phyloP scores from a whole-genome alignment of 805 yeast genomes.

The Candida vaughaniae region DNA sequence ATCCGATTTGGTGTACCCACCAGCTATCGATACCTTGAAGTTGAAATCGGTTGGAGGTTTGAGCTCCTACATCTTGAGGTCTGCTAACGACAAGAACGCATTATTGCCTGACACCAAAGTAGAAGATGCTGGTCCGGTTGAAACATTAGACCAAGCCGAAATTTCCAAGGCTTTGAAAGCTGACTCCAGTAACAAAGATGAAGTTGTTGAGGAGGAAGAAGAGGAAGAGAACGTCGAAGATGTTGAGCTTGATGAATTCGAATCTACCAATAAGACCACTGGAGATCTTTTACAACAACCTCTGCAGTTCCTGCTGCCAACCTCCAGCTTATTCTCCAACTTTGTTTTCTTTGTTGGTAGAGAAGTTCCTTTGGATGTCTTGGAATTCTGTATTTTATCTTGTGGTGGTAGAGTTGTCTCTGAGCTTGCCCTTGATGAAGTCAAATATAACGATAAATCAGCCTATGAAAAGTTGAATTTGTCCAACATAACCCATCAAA shows the following conservation, averaged over 20 bases:
- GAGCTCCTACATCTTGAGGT: slow-evolving; percentile 74
- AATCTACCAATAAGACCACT: slow-evolving; percentile 54
- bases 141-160: slow-evolving; percentile 40
- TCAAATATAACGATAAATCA: slow-evolving; percentile 47
- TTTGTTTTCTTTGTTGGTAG: slow-evolving; percentile 88
- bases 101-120: slow-evolving; percentile 34
- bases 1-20: slow-evolving; percentile 86
- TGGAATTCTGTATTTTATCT: slow-evolving; percentile 83
- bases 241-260: slow-evolving; percentile 66
- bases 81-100: slow-evolving; percentile 32
- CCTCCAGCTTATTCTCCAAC: slow-evolving; percentile 65
- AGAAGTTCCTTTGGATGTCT: slow-evolving; percentile 89
- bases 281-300: slow-evolving; percentile 78
- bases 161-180: slow-evolving; percentile 55
- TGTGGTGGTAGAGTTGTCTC: slow-evolving; percentile 85
- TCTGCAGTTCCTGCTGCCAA: slow-evolving; percentile 48
- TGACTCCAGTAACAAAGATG: slow-evolving; percentile 23
- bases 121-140: slow-evolving; percentile 26
- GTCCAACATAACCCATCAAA: slow-evolving; percentile 82
- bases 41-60: slow-evolving; percentile 89
- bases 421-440: slow-evolving; percentile 84
- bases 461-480: slow-evolving; percentile 54
- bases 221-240: slow-evolving; percentile 19
- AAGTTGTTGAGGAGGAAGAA: slow-evolving; percentile 16
- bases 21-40: slow-evolving; percentile 69